A percentile compares a stretch with the other conserved stretches of the same genome.
These are phyloP conservation scores for Dendrobium officinale DNA, from an alignment of 106 monocot genomes.

Conservation along the genomic window DNA sequence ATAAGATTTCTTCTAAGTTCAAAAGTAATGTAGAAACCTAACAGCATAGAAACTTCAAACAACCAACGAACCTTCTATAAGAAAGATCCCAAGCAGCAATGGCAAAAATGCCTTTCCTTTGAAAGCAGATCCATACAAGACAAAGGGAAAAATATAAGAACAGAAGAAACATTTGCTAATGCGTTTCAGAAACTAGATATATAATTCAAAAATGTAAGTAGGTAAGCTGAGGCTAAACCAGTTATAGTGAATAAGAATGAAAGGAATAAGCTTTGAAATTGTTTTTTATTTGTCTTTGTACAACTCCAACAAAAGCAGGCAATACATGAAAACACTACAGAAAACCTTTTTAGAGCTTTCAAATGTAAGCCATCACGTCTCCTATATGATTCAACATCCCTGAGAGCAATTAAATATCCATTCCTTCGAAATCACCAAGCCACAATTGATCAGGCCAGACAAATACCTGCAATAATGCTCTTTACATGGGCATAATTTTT, in stretches of 20 bases:
- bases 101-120: too few relatives aligned
- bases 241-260: background rate
- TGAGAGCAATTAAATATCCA: background rate
- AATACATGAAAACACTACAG: constrained; percentile 3
- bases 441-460: background rate
- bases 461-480: background rate
- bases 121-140: too few relatives aligned
- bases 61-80: too few relatives aligned
- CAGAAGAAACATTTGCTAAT: too few relatives aligned
- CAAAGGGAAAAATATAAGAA: too few relatives aligned
- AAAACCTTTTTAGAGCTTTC: background rate
- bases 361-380: background rate
- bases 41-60: too few relatives aligned
- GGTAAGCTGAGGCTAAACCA: background rate
- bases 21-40: too few relatives aligned
- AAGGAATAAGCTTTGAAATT: constrained; percentile 4
- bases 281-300: constrained; percentile 6
- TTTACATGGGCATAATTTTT: background rate
- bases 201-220: background rate
- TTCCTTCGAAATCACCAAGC: background rate
- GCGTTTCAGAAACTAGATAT: background rate
- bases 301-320: constrained; percentile 10
- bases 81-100: too few relatives aligned
- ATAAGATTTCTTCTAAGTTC: too few relatives aligned
- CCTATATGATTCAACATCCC: constrained; percentile 1